Conservation (phyloP, 306 rosid genomes). For the Sophora flavescens region DNA sequence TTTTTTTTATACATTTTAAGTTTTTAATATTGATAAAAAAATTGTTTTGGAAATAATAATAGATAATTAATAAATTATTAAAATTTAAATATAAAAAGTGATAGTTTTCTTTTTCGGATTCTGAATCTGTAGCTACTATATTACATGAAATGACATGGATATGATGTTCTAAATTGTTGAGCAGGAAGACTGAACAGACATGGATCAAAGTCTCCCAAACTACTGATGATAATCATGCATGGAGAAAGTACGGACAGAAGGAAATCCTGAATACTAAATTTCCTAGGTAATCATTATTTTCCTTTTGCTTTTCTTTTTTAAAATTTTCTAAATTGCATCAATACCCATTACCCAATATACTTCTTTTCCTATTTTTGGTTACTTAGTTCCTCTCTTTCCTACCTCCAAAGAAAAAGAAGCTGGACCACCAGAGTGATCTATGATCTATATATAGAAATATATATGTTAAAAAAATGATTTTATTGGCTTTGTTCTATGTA, state of each 20-base stretch:
- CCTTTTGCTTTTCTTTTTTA: not conserved
- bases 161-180: conserved; percentile 22
- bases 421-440: conserved; percentile 6
- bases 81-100: too few species aligned
- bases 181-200: conserved; percentile 66
- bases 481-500: not conserved
- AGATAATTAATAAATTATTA: too few species aligned
- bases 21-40: too few species aligned
- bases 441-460: not conserved
- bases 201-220: conserved; percentile 34
- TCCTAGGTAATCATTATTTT: conserved; percentile 70
- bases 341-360: too few species aligned
- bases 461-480: not conserved
- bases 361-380: conserved; percentile 7
- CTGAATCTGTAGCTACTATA: not conserved
- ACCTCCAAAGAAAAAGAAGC: not conserved
- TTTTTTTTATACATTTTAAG: too few species aligned
- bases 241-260: conserved; percentile 98
- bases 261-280: conserved; percentile 69
- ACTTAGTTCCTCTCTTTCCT: not conserved
- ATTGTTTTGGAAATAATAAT: too few species aligned
- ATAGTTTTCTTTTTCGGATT: not conserved
- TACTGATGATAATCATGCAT: conserved; percentile 63
- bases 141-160: conserved; percentile 38
- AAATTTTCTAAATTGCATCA: not conserved